Evolutionary conservation across 345 rosid genomes (phyloP).

Genomic region (Dipteronia dyeriana): DNA sequence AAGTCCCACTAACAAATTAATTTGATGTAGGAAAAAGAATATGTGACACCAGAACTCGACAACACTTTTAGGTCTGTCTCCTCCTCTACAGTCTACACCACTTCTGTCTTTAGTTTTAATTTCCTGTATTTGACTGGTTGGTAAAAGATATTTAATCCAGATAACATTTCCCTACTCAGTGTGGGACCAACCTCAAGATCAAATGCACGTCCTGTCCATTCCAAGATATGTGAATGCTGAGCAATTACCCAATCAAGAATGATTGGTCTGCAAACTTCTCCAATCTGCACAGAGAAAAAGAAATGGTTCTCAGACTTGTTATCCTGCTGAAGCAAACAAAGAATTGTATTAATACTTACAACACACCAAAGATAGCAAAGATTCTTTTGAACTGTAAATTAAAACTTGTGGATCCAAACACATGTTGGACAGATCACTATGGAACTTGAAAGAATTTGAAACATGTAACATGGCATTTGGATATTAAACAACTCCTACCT

Average conservation of each 20-base stretch:
- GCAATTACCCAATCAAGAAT: constrained; percentile 97
- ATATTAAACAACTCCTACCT: constrained; percentile 42
- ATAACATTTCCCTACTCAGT: constrained; percentile 13
- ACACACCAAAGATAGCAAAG: not conserved
- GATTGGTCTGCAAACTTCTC: constrained; percentile 65
- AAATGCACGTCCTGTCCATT: constrained; percentile 90
- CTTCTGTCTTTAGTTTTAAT: not conserved
- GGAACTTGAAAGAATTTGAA: not conserved
- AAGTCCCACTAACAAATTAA: not conserved
- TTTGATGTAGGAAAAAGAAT: not conserved
- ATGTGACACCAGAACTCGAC: not conserved
- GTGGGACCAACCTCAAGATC: constrained; percentile 77
- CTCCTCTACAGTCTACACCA: not conserved
- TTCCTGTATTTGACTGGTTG: not conserved
- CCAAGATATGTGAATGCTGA: constrained; percentile 85
- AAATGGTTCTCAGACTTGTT: constrained; percentile 3
- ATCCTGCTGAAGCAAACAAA: constrained; percentile 2
- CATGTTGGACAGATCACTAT: not conserved
- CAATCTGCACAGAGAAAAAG: constrained; percentile 53
- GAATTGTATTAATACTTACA: constrained; percentile 2
- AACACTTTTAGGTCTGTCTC: not conserved
- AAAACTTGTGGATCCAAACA: constrained; percentile 7
- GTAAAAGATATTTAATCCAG: not conserved
- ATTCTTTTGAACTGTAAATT: not conserved
- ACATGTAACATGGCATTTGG: not conserved